phyloP scores from a whole-genome alignment of 306 rosid genomes.

The Cucurbita pepo region DNA sequence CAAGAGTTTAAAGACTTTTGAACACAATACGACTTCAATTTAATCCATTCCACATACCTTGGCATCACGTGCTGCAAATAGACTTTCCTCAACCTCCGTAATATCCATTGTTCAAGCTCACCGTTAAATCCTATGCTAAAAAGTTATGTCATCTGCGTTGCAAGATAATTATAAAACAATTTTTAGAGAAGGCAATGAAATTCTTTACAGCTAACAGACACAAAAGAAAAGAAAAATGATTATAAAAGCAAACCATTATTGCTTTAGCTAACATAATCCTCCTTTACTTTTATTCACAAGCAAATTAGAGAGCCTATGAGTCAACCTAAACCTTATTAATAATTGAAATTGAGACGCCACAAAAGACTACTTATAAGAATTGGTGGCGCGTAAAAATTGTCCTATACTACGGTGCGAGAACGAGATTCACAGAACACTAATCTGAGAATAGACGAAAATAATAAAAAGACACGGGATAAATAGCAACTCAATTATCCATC shows the following conservation, averaged over 20 bases:
- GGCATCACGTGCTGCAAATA: conserved; percentile 68
- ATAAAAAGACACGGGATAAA: background rate
- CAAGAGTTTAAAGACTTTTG: background rate
- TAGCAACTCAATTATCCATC: background rate
- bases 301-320: background rate
- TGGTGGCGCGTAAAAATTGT: background rate
- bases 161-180: conserved; percentile 5
- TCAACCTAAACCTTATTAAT: background rate
- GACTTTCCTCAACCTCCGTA: conserved; percentile 61
- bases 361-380: background rate
- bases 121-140: conserved; percentile 1
- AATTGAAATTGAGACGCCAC: background rate
- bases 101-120: conserved; percentile 48
- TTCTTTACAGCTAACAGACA: background rate
- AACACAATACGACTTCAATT: background rate
- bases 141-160: conserved; percentile 30
- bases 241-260: background rate
- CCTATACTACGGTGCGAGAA: background rate
- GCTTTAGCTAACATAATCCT: background rate
- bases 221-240: background rate
- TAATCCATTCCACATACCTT: conserved; percentile 34
- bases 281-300: background rate
- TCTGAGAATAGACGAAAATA: background rate
- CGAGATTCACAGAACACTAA: background rate
- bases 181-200: conserved; percentile 5